These are phyloP conservation scores for Phialemonium atrogriseum DNA, from an alignment of 2,329 filamentous ascomycete species.

Conservation along the genomic window DNA sequence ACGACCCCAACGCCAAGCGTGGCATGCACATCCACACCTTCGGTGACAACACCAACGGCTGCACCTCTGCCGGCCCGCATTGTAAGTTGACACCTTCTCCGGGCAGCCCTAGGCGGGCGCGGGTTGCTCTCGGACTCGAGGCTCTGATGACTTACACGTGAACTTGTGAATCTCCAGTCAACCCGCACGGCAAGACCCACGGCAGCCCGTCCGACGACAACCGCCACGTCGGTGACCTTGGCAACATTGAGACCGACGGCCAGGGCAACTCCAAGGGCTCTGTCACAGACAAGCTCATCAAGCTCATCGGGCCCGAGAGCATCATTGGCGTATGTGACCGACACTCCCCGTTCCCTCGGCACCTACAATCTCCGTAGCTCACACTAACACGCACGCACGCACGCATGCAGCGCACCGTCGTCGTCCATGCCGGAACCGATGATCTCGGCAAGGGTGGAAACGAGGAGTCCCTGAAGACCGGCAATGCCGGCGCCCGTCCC, in stretches of 20 bases:
- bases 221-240: conserved; percentile 94
- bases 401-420: conserved; percentile 73
- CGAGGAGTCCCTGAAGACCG: conserved; percentile 97
- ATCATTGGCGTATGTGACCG: conserved; percentile 71
- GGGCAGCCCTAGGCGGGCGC: too few species aligned
- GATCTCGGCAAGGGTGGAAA: conserved; percentile 88
- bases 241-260: conserved; percentile 92
- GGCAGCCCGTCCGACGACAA: conserved; percentile 74
- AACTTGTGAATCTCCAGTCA: conserved; percentile 53
- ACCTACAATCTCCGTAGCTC: too few species aligned
- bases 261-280: conserved; percentile 85
- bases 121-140: too few species aligned
- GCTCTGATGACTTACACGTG: too few species aligned
- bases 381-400: too few species aligned
- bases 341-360: too few species aligned
- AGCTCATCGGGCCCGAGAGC: conserved; percentile 93
- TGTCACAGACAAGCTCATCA: conserved; percentile 72
- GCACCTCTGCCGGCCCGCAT: conserved; percentile 95
- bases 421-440: conserved; percentile 91
- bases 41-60: conserved; percentile 99
- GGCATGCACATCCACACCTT: conserved; percentile 99
- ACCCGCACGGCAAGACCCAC: conserved; percentile 88
- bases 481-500: conserved; percentile 86
- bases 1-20: conserved; percentile 92
- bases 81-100: conserved; percentile 68